Evolutionary conservation across 2,329 filamentous ascomycete species (phyloP), one percentile per base, ranked within the genome.

Genomic region (Albophoma yamanashiensis): DNA sequence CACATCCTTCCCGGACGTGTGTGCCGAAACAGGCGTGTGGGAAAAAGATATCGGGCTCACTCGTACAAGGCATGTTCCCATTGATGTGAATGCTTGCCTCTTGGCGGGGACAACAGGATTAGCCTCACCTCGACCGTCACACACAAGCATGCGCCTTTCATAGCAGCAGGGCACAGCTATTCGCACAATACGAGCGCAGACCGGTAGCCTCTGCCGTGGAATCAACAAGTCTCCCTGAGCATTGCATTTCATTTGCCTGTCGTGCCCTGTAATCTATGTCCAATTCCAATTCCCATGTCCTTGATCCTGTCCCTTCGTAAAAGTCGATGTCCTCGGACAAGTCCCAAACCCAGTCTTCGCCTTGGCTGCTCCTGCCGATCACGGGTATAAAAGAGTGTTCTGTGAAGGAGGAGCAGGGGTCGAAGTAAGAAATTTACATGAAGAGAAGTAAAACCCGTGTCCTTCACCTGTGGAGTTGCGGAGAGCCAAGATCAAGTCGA

Each of bases 261-360:
- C 67, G 56, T 70, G 65, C 63, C 67, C 67, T 64, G 59, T 67
- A 61, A 62, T 61, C 63, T 64, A 40, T 64, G 65, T 65, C 53
- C 57, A 59, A 56, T 20, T 12, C 55, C 47, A 22, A 31, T 31
- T 31, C 34, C 34, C 56, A 15, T 56, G 42, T 52, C 45, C 57
- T 59, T 39, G 59, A 60, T 60, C 61, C 42, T 58, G 34, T 57
- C 52, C 58, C 25, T 42, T 61, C 40, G 52, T 39, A 59, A 42
- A 59, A 59, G 50, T 42, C 50, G 15, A 57, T 53, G 38, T n/a
- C 39, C 53, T 45, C 58, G 27, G 45, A 36, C 12, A 15, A 2
- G 17, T 20, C 50, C 50, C 31, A 20, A 53, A 36, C 20, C 60
- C 31, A 47, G 43, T 53, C 57, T 17, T 47, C 58, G 59, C 62